Evolutionary conservation across 768 basidiomycete genomes (phyloP), one percentile per base, ranked within the genome.

Genomic region (Phallus indusiatus): DNA sequence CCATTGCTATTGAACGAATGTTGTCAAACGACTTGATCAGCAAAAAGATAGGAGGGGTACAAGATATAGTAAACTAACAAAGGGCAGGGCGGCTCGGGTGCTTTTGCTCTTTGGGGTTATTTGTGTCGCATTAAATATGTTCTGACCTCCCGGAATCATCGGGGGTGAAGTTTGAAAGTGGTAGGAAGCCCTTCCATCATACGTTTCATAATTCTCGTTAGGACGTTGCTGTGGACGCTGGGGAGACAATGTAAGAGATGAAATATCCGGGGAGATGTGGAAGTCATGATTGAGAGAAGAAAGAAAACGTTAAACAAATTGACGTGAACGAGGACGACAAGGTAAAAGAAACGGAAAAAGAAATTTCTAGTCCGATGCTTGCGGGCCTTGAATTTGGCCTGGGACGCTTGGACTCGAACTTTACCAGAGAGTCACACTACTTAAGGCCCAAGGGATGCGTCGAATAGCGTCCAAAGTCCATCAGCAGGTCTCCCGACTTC

Each of bases 401-500:
- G 28, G 7, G 28, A 28, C 7, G 28, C 28, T n/a, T n/a, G n/a
- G n/a, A n/a, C n/a, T n/a, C n/a, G n/a, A 28, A 7, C 28, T 28
- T 28, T 28, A 7, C 28, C 28, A 28, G 28, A 28, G 28, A 3
- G 7, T 28, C 7, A 28, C 28, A 28, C 28, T 3, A 7, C 28
- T 2, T 28, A 28, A 42, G 12, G 9, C 12, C 28, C 28, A 7
- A 28, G 28, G 28, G 4, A 42, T 42, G 37, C 82, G 90, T 61
- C 77, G 88, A 65, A 79, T 94, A 65, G 86, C 93, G 35, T 82
- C 81, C 61, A 90, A 95, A 69, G 93, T 95, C 21, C 94, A 94
- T 74, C 83, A 88, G 71, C 85, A 90, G 60, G 86, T 87, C 50
- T 84, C 89, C 33, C 85, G 93, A 61, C 78, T 95, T 49, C 78